Conservation (phyloP, 1,284 basidiomycete genomes). For the Cutaneotrichosporon curvatum region DNA sequence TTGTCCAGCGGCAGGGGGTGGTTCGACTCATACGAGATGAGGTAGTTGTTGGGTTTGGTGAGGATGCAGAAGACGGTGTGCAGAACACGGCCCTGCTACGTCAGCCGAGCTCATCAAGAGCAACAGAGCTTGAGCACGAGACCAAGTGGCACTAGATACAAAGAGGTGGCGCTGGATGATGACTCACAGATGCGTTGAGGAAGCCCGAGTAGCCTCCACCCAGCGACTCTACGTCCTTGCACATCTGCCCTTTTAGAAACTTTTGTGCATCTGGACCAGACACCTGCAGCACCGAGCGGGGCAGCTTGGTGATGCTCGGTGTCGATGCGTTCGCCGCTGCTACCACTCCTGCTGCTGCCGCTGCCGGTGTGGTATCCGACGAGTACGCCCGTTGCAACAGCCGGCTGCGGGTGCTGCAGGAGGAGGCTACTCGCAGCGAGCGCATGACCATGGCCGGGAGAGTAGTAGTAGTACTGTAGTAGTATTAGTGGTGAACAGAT, state of each 20-base stretch:
- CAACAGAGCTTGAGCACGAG: too few relatives aligned
- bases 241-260: constrained; percentile 80
- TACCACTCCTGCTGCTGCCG: too few relatives aligned
- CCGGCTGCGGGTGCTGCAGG: too few relatives aligned
- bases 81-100: constrained; percentile 81
- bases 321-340: neutral
- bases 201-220: constrained; percentile 68
- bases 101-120: neutral
- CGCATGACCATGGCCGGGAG: too few relatives aligned
- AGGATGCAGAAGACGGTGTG: constrained; percentile 83
- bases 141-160: too few relatives aligned
- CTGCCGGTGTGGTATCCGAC: too few relatives aligned
- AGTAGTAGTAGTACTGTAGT: neutral
- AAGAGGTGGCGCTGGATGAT: neutral
- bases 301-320: too few relatives aligned
- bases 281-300: constrained; percentile 53
- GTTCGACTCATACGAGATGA: constrained; percentile 54
- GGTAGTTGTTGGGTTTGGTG: constrained; percentile 22
- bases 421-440: too few relatives aligned
- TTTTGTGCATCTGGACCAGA: constrained; percentile 73
- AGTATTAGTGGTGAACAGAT: neutral
- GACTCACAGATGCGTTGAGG: constrained; percentile 72
- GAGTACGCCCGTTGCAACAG: too few relatives aligned
- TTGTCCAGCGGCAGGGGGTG: constrained; percentile 57
- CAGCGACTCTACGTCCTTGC: constrained; percentile 54